A percentile compares a stretch with the other conserved stretches of the same genome.
Evolutionary conservation across 2,329 filamentous ascomycete genomes (phyloP).

Genomic region (Colletotrichum chlorophyti): DNA sequence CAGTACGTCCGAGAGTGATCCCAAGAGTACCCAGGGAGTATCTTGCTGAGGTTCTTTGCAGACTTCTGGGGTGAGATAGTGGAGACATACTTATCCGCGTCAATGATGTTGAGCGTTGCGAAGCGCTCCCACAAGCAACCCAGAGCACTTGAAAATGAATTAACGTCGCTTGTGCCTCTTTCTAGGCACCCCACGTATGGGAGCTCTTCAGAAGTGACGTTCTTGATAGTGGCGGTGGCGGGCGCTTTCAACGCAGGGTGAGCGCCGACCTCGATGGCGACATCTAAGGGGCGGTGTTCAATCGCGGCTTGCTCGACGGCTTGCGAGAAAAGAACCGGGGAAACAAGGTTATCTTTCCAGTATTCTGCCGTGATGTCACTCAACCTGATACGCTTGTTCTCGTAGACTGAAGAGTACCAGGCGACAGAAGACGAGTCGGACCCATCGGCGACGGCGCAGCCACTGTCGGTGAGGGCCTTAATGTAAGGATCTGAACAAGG

Average conservation of each 20-base stretch:
- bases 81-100: too few species aligned
- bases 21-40: slow-evolving; percentile 45
- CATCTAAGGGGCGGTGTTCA: neutral
- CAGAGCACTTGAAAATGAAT: slow-evolving; percentile 27
- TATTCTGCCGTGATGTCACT: neutral
- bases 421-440: neutral
- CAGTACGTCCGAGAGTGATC: slow-evolving; percentile 41
- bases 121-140: slow-evolving; percentile 32
- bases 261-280: slow-evolving; percentile 40
- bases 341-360: slow-evolving; percentile 27
- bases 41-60: slow-evolving; percentile 7
- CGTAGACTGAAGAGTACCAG: neutral
- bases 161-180: slow-evolving; percentile 30
- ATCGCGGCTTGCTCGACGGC: slow-evolving; percentile 21
- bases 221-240: slow-evolving; percentile 34
- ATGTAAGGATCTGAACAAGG: neutral
- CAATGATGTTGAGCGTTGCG: too few species aligned
- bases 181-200: slow-evolving; percentile 34
- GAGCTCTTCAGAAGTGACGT: slow-evolving; percentile 15
- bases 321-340: slow-evolving; percentile 17
- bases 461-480: neutral
- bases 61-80: neutral
- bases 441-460: neutral
- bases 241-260: slow-evolving; percentile 49
- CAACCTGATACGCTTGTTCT: neutral